Conservation (phyloP, 164 flowering plant species). For the Macadamia integrifolia region DNA sequence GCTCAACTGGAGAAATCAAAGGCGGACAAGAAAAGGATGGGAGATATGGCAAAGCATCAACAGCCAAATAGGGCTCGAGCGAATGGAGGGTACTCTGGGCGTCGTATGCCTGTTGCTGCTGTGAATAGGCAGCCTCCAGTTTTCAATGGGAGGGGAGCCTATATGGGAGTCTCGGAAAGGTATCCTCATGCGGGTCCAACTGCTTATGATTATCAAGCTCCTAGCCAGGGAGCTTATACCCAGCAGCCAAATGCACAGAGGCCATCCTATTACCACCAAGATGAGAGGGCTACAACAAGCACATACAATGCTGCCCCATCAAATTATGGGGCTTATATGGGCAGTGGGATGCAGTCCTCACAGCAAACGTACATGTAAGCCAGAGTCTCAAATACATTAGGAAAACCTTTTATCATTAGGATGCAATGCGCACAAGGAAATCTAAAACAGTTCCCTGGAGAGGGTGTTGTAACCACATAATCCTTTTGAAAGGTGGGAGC, state of each 20-base stretch:
- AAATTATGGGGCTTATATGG: constrained; percentile 30
- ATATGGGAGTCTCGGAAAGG: too few species aligned
- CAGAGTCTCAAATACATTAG: not conserved
- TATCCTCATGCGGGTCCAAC: too few species aligned
- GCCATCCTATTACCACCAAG: constrained; percentile 38
- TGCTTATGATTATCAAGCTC: constrained; percentile 38
- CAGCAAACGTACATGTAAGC: constrained; percentile 33
- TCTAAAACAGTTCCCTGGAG: too few species aligned
- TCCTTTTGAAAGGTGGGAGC: too few species aligned
- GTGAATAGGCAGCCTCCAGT: constrained; percentile 23
- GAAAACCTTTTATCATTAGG: not conserved
- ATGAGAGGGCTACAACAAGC: constrained; percentile 25
- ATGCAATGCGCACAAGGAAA: too few species aligned
- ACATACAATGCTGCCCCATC: constrained; percentile 24
- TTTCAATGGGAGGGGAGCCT: too few species aligned
- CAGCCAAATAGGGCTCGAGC: constrained; percentile 39
- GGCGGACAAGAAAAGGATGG: constrained; percentile 39
- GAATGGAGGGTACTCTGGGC: constrained; percentile 30
- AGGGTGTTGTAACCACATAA: too few species aligned
- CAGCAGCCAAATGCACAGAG: constrained; percentile 31
- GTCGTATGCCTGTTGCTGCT: constrained; percentile 19
- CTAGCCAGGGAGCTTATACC: constrained; percentile 25
- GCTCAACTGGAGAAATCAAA: constrained; percentile 47
- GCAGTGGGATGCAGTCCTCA: constrained; percentile 36
- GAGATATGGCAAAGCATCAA: constrained; percentile 22